Percentiles rank a stretch among this genome's conserved stretches.
Conservation (phyloP, 192 early-diverging fungal genomes). For the Spizellomyces punctatus region DNA sequence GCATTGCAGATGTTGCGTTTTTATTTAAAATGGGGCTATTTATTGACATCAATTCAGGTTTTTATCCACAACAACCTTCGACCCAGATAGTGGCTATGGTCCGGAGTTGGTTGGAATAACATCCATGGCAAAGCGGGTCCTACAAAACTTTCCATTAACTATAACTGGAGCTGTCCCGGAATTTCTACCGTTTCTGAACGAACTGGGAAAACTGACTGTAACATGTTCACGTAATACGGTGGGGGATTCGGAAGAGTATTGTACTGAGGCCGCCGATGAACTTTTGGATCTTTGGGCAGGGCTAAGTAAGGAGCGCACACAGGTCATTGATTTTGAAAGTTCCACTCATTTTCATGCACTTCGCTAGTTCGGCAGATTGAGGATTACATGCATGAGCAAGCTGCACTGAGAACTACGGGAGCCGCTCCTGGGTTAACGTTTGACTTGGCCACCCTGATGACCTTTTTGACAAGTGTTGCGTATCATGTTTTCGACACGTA, state of each 20-base stretch:
- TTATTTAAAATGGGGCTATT: neutral
- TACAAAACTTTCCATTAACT: constrained; percentile 53
- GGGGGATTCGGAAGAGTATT: constrained; percentile 22
- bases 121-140: constrained; percentile 59
- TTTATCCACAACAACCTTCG: constrained; percentile 22
- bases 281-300: constrained; percentile 63
- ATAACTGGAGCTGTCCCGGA: constrained; percentile 56
- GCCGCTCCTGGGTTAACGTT: constrained; percentile 21
- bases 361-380: constrained; percentile 13
- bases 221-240: constrained; percentile 37
- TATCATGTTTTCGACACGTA: constrained; percentile 60
- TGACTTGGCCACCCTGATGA: constrained; percentile 40
- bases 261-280: constrained; percentile 66
- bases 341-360: neutral
- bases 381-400: constrained; percentile 38
- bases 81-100: constrained; percentile 38
- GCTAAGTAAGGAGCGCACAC: constrained; percentile 43
- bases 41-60: constrained; percentile 27
- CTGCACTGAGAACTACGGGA: constrained; percentile 35
- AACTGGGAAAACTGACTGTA: constrained; percentile 56
- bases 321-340: neutral
- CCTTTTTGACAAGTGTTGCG: constrained; percentile 54
- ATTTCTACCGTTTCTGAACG: constrained; percentile 59
- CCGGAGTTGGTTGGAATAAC: constrained; percentile 50
- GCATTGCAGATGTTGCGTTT: neutral